phyloP scores from a whole-genome alignment of 2,329 filamentous ascomycete genomes.

The Ascomycota sp. region DNA sequence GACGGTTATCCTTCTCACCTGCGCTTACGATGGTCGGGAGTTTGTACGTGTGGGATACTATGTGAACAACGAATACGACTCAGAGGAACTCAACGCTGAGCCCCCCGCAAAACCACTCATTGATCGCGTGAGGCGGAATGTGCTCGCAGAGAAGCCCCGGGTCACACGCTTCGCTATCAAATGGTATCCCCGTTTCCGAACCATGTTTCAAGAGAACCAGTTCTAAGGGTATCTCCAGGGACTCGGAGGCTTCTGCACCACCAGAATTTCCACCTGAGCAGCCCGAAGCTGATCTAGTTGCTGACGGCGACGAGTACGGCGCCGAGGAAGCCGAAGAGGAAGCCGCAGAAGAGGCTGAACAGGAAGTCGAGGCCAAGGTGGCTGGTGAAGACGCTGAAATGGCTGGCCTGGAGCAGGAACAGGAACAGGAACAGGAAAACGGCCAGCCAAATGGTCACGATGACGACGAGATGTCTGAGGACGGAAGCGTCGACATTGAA shows the following conservation, averaged over 20 bases:
- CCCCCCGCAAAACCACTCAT: constrained; percentile 81
- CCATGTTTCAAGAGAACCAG: background rate
- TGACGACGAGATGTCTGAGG: constrained; percentile 47
- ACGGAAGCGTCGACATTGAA: constrained; percentile 58
- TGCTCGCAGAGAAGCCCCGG: constrained; percentile 88
- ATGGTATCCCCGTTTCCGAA: constrained; percentile 38
- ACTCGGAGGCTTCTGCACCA: constrained; percentile 89
- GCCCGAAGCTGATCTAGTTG: constrained; percentile 71
- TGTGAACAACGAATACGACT: constrained; percentile 97
- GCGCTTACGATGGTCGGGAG: constrained; percentile 86
- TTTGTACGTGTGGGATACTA: constrained; percentile 98
- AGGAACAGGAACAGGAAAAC: constrained; percentile 23
- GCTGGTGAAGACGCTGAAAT: constrained; percentile 50
- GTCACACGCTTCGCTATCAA: constrained; percentile 97
- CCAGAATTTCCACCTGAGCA: constrained; percentile 94
- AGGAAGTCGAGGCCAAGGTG: constrained; percentile 26
- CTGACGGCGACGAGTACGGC: constrained; percentile 76
- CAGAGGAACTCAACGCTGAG: constrained; percentile 68
- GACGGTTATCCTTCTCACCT: constrained; percentile 87
- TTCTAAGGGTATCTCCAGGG: constrained; percentile 32
- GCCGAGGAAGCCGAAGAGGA: constrained; percentile 67
- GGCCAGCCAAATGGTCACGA: constrained; percentile 23
- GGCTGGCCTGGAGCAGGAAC: constrained; percentile 43
- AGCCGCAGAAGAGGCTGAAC: constrained; percentile 34
- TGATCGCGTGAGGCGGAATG: constrained; percentile 77